Evolutionary conservation across 805 yeast genomes (phyloP), one percentile per base, ranked within the genome.

Genomic region (Phaffomyces antillensis): DNA sequence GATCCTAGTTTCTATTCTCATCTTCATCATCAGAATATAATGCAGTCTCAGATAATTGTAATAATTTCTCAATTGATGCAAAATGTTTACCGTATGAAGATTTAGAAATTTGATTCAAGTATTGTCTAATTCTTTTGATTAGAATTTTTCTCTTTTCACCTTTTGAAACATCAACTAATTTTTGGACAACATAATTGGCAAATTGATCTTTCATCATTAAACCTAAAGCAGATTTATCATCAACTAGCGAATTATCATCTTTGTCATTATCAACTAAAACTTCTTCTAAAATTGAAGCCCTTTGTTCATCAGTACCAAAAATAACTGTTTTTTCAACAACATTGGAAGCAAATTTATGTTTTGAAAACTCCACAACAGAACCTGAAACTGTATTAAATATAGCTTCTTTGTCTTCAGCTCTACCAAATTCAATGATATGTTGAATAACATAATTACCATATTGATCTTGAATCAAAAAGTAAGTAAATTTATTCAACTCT

Each of bases 391-490:
- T 78, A 37, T 73, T 70, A 39, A 88, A 71, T 41, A 93, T 82
- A 40, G 62, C 68, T 45, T 71, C 75, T 16, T 83, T 76, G 55
- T 85, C 89, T 24, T 68, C 71, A 16, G 64, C 56, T n/a, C 68
- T 65, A n/a, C 96, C 95, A 47, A 83, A 78, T 63, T 89, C 95
- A 51, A 93, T 76, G 44, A 93, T 85, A 63, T 93, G 97, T 64
- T 93, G 99, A 59, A 93, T 88, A 35, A 93, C 99, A 60, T 93
- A 93, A 68, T 93, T 93, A 48, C 99, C 99, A 63, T 88, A 93
- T 68, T 93, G 98, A 62, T 93, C 98, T 61, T 88, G 96, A 46
- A 90, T 86, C 58, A 93, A 72, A 58, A 77, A 81, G 51, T 76
- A 83, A 23, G 87, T 76, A 58, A 77, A 84, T 42, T 79, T 76